Base-by-base conservation (phyloP, 1,284 basidiomycete genomes). In the Pseudozyma hubeiensis region DNA sequence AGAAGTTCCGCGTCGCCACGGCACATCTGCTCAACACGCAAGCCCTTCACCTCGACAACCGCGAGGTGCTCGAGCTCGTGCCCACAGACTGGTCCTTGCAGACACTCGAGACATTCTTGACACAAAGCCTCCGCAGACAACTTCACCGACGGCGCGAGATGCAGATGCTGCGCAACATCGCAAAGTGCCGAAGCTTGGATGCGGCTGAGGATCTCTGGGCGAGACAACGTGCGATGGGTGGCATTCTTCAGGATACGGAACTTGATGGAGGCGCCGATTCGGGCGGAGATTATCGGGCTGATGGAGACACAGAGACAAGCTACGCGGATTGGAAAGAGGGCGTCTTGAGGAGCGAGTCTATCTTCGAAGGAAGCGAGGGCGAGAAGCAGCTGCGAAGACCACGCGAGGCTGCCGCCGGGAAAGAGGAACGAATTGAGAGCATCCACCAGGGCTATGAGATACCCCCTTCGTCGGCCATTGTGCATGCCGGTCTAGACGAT, bases 11-110 rank as follows among this genome's bases (percentile, higher is more conserved):
- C 31, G 65, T 65, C 19, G 67, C 77, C 7, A 70, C 77, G 3
- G 67, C 78, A 11, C 79, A 76, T 53, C 64, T 83, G 24, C 74
- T 83, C 37, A 79, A 77, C 45, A 74, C 70, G 17, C 73, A 81
- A 48, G 59, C 80, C 1, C 35, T 60, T 24, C 64, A 81, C 33
- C 69, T 81, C n/a, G 71, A 74, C 30, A 55, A 74, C 16, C 40
- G 64, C 14, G 63, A 77, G 30, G 66, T 83, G 39, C 68, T 83
- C 7, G 51, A 64, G 29, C 56, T 72, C 9, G 69, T 83, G 17
- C 79, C 81, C 2, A 45, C 53, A 10, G 52, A 66, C 37, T 83
- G 81, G 81, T 58, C 78, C 7, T 43, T 83, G 8, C 52, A 56
- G 19, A 70, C 65, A 9, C 64, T 83, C 8, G 61, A 74, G 44